phyloP scores from a whole-genome alignment of 2,329 filamentous ascomycete species.

The Ophiostoma perfectum region DNA sequence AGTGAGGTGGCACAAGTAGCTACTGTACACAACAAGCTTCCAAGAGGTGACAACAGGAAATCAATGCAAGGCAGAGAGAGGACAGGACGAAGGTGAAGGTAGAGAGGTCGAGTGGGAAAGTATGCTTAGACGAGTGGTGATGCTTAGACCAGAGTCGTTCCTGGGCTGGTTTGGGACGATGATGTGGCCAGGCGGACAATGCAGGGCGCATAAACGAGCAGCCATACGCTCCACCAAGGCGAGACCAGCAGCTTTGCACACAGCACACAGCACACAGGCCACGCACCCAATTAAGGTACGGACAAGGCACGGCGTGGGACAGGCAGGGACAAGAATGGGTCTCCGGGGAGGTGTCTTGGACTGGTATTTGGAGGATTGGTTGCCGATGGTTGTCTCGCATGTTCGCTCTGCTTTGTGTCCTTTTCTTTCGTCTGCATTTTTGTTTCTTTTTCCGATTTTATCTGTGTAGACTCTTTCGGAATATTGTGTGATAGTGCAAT shows the following conservation, averaged over 20 bases:
- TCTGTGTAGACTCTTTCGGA: no score
- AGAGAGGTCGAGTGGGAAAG: not conserved
- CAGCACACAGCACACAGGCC: slow-evolving; percentile 4
- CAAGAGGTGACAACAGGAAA: no score
- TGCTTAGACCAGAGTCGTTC: not conserved
- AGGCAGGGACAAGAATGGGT: slow-evolving; percentile 7
- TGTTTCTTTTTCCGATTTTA: not conserved
- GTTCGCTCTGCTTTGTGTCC: not conserved
- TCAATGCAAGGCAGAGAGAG: not conserved
- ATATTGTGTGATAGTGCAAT: no score
- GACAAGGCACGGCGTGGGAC: slow-evolving; percentile 10
- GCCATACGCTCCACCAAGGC: slow-evolving; percentile 1
- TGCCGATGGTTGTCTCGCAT: not conserved
- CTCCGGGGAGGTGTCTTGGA: slow-evolving; percentile 6
- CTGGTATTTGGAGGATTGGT: not conserved
- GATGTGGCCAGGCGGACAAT: not conserved
- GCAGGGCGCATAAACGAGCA: slow-evolving; percentile 3
- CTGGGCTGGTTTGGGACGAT: not conserved
- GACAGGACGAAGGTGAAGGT: not conserved
- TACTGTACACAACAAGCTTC: not conserved
- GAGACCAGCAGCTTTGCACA: not conserved
- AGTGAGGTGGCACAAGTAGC: not conserved
- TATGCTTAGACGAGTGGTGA: not conserved
- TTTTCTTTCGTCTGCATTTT: not conserved
- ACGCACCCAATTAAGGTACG: slow-evolving; percentile 1